Evolutionary conservation across 768 basidiomycete genomes (phyloP).

Genomic region (Pleurotus platypus): DNA sequence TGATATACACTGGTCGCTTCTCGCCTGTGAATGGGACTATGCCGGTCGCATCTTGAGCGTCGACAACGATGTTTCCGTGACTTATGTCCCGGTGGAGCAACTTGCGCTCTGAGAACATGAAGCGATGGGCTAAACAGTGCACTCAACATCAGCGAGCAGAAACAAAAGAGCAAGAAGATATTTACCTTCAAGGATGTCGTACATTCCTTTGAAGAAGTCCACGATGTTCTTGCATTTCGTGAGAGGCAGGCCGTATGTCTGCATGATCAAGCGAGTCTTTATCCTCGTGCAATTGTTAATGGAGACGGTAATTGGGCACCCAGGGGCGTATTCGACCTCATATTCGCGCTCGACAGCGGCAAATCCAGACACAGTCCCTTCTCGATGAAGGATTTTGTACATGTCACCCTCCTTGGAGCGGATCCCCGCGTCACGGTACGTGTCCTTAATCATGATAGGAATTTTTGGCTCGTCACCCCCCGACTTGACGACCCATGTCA

Average conservation of each 20-base stretch:
- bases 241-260: slow-evolving; percentile 2
- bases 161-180: background rate
- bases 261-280: slow-evolving; percentile 8
- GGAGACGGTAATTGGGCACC: background rate
- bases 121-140: slow-evolving; percentile 7
- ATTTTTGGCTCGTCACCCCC: background rate
- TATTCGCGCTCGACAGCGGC: slow-evolving; percentile 4
- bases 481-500: background rate
- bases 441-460: background rate
- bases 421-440: background rate
- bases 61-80: slow-evolving; percentile 21
- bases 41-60: background rate
- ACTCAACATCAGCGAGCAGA: background rate
- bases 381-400: background rate
- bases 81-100: slow-evolving; percentile 25
- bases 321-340: background rate
- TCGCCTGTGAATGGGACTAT: background rate
- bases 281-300: background rate
- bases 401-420: background rate
- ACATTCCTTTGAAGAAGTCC: slow-evolving; percentile 7
- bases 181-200: slow-evolving; percentile 9
- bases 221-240: slow-evolving; percentile 2
- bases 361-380: background rate
- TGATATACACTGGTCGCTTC: slow-evolving; percentile 5
- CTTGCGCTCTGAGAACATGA: slow-evolving; percentile 1